A percentile compares a stretch with the other conserved stretches of the same genome.
Evolutionary conservation across 371 early-diverging fungal genomes (phyloP).

Genomic region (Syncephalastrum monosporum): DNA sequence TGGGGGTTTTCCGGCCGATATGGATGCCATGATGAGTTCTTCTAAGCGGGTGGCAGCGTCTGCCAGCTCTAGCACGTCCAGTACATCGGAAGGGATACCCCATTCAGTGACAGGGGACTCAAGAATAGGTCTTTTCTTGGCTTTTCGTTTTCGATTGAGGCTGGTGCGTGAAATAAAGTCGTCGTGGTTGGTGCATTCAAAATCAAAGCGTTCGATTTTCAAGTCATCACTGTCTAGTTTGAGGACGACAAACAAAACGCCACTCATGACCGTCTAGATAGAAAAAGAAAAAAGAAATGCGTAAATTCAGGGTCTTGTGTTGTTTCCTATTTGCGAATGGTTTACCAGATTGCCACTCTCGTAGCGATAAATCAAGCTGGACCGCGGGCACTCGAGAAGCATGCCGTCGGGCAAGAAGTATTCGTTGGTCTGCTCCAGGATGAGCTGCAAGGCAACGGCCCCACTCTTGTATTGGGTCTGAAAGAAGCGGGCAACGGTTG

Average conservation of each 20-base stretch:
- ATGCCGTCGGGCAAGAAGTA: slow-evolving; percentile 36
- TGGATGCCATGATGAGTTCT: slow-evolving; percentile 24
- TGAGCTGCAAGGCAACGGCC: slow-evolving; percentile 39
- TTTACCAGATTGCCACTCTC: slow-evolving; percentile 36
- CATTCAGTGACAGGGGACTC: slow-evolving; percentile 36
- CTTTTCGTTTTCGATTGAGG: slow-evolving; percentile 7
- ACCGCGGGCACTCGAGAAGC: slow-evolving; percentile 42
- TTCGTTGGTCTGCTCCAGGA: slow-evolving; percentile 41
- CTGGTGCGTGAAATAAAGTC: slow-evolving; percentile 31
- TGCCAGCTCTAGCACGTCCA: slow-evolving; percentile 25
- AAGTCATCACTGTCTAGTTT: slow-evolving; percentile 20
- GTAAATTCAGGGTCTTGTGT: not conserved
- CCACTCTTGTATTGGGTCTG: slow-evolving; percentile 42
- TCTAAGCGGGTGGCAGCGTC: slow-evolving; percentile 20
- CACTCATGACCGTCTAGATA: slow-evolving; percentile 15
- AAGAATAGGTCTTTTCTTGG: slow-evolving; percentile 29
- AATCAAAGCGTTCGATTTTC: slow-evolving; percentile 40
- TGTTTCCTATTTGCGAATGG: slow-evolving; percentile 1
- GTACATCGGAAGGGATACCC: slow-evolving; percentile 35
- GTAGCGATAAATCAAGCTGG: slow-evolving; percentile 36
- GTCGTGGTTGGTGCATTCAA: slow-evolving; percentile 31
- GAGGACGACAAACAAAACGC: slow-evolving; percentile 32
- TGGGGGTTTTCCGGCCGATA: slow-evolving; percentile 16
- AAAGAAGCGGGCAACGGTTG: slow-evolving; percentile 32
- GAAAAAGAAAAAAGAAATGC: slow-evolving; percentile 22